A percentile compares a stretch with the other conserved stretches of the same genome.
Evolutionary conservation across 2,329 filamentous ascomycete species (phyloP).

Genomic region (Fusarium hainanense): DNA sequence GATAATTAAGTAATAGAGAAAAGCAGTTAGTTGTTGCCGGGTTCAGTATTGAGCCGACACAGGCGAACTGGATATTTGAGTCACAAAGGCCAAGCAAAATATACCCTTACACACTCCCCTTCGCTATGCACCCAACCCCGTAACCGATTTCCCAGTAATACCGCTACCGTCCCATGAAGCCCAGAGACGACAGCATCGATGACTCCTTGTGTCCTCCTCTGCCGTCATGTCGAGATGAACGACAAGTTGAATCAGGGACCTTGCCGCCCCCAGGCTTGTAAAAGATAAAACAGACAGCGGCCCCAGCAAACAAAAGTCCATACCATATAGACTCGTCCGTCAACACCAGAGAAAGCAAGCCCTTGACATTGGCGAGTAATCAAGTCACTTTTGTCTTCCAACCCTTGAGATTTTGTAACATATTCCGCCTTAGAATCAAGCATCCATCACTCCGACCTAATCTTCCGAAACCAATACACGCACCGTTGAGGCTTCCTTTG

Average conservation of each 20-base stretch:
- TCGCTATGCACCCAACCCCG: constrained; percentile 57
- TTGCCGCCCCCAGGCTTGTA: constrained; percentile 46
- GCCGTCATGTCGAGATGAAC: constrained; percentile 5
- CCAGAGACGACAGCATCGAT: constrained; percentile 7
- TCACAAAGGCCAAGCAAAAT: constrained; percentile 52
- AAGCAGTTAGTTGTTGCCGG: constrained; percentile 40
- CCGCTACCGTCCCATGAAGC: constrained; percentile 45
- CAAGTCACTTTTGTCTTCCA: constrained; percentile 57
- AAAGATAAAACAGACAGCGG: constrained; percentile 48
- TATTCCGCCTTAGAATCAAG: constrained; percentile 51
- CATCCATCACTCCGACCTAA: constrained; percentile 55
- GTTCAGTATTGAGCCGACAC: constrained; percentile 39
- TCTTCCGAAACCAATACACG: constrained; percentile 53
- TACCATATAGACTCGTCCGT: constrained; percentile 48
- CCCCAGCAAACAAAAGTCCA: constrained; percentile 48
- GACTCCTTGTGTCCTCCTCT: constrained; percentile 1
- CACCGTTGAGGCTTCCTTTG: constrained; percentile 51
- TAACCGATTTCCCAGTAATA: constrained; percentile 58
- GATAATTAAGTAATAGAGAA: constrained; percentile 35
- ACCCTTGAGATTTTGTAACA: constrained; percentile 50
- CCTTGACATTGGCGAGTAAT: constrained; percentile 48
- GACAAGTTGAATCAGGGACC: constrained; percentile 9
- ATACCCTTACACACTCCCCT: constrained; percentile 57
- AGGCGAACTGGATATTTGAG: constrained; percentile 48
- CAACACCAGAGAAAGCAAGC: constrained; percentile 48